Conservation (phyloP, 345 rosid species). For the Hevea brasiliensis region DNA sequence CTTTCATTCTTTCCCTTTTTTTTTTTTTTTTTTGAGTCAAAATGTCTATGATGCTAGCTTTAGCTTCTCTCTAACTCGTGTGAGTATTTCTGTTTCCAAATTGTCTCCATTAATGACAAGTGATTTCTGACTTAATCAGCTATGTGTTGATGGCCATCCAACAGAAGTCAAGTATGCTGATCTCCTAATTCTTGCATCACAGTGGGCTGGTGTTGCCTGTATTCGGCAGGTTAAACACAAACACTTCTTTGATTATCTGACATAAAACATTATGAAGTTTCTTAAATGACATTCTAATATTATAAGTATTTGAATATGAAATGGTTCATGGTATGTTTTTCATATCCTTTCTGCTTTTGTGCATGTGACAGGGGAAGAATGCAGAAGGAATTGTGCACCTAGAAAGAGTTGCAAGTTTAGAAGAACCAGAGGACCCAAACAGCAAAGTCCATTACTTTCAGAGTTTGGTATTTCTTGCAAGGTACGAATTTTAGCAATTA, state of each 20-base stretch:
- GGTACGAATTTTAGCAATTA: constrained; percentile 36
- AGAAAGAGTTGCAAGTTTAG: constrained; percentile 60
- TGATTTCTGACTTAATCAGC: constrained; percentile 38
- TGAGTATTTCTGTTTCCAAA: not conserved
- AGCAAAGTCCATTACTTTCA: constrained; percentile 73
- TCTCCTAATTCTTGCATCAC: constrained; percentile 71
- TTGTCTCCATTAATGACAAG: not conserved
- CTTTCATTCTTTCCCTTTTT: no score
- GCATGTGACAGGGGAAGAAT: constrained; percentile 54
- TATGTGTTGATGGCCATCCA: constrained; percentile 44
- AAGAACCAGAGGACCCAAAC: constrained; percentile 71
- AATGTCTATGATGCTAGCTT: not conserved
- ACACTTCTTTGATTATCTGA: not conserved
- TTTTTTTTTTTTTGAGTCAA: no score
- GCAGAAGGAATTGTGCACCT: constrained; percentile 70
- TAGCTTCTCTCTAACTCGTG: not conserved
- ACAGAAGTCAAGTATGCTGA: constrained; percentile 52
- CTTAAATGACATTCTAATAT: not conserved
- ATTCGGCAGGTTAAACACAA: constrained; percentile 53
- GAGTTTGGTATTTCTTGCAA: constrained; percentile 62
- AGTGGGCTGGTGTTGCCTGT: constrained; percentile 75
- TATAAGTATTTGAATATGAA: not conserved
- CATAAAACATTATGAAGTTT: not conserved
- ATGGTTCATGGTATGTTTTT: not conserved
- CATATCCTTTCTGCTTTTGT: not conserved